Conservation (phyloP, 306 rosid genomes). For the Ammopiptanthus mongolicus region DNA sequence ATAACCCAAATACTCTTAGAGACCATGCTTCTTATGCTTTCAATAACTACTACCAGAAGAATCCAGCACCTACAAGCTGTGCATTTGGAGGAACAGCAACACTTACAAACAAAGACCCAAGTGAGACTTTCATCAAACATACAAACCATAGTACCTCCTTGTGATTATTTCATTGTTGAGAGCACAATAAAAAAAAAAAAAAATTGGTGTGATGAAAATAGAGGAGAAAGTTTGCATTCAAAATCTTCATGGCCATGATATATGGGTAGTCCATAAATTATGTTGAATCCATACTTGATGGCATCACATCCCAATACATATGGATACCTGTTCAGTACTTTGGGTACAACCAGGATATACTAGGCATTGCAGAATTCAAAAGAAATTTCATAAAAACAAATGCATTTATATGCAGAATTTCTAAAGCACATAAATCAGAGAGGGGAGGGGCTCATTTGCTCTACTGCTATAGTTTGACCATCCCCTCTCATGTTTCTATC, state of each 20-base stretch:
- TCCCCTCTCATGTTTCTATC: background rate
- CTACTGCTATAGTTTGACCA: background rate
- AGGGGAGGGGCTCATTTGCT: no score
- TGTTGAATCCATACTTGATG: no score
- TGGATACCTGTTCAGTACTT: background rate
- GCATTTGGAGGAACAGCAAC: constrained; percentile 88
- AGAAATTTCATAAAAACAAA: no score
- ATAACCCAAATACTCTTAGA: constrained; percentile 64
- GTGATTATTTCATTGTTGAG: background rate
- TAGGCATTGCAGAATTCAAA: no score
- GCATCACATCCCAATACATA: background rate
- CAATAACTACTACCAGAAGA: constrained; percentile 83
- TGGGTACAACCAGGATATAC: no score
- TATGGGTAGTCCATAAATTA: no score
- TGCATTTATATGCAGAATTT: no score
- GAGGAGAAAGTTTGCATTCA: background rate
- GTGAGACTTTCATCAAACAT: constrained; percentile 43
- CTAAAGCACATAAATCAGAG: no score
- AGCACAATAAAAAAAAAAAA: background rate
- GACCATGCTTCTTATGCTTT: constrained; percentile 97
- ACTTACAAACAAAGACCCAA: constrained; percentile 71
- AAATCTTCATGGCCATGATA: no score
- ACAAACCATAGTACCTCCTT: background rate
- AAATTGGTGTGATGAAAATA: background rate
- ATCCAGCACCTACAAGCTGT: constrained; percentile 90